Conservation (phyloP, 345 rosid genomes). For the Eucalyptus rudis region DNA sequence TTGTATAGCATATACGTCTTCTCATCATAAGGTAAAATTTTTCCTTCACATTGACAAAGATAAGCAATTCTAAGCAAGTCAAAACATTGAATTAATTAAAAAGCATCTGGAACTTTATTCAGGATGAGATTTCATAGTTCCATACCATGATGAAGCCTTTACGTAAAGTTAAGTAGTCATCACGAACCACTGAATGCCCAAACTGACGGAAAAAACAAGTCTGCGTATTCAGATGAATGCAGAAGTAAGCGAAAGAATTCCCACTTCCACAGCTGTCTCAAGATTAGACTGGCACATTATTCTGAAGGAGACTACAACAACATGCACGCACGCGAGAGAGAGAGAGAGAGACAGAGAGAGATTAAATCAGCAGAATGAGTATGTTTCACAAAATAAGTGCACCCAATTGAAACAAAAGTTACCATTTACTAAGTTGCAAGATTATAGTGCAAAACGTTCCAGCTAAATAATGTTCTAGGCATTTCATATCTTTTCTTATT, state of each 20-base stretch:
- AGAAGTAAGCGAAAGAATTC: not conserved
- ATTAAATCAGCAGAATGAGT: not conserved
- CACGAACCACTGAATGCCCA: conserved; percentile 74
- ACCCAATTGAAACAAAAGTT: not conserved
- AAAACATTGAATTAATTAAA: not conserved
- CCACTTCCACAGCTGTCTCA: not conserved
- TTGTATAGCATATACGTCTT: not conserved
- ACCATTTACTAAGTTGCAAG: not conserved
- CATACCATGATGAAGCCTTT: conserved; percentile 77
- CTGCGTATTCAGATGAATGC: conserved; percentile 24
- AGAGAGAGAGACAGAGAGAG: not conserved
- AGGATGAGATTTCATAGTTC: not conserved
- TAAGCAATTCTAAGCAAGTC: not conserved
- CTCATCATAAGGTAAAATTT: not conserved
- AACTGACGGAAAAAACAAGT: conserved; percentile 90
- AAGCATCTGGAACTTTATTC: not conserved
- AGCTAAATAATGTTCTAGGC: not conserved
- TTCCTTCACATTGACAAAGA: not conserved
- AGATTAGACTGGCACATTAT: not conserved
- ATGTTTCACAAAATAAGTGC: not conserved
- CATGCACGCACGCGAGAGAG: not conserved
- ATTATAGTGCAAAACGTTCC: not conserved
- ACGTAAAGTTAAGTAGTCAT: conserved; percentile 82
- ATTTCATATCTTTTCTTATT: not conserved
- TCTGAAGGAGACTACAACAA: not conserved